Conservation (phyloP, 1,284 basidiomycete genomes). For the Coniferiporia weirii region DNA sequence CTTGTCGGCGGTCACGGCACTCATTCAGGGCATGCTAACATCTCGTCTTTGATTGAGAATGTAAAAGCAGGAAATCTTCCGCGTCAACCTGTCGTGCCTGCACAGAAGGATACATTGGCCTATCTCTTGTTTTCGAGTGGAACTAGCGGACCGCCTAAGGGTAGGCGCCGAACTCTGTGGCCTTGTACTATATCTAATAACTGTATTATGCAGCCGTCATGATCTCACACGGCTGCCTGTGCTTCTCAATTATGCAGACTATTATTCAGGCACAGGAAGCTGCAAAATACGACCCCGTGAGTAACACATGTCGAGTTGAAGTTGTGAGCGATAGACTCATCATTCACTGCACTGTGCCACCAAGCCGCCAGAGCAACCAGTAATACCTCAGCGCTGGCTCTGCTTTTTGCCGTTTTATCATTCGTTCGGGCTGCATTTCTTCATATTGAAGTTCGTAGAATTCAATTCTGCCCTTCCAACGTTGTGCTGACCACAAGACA, state of each 20-base stretch:
- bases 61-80: conserved; percentile 36
- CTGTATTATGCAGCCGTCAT: conserved; percentile 49
- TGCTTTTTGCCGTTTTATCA: conserved; percentile 68
- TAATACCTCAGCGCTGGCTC: conserved; percentile 41
- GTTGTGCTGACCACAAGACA: too few species aligned
- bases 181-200: neutral
- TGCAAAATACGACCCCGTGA: conserved; percentile 21
- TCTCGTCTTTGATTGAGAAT: conserved; percentile 41
- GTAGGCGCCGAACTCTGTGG: conserved; percentile 29
- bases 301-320: neutral
- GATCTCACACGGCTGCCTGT: conserved; percentile 69
- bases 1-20: conserved; percentile 41
- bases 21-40: conserved; percentile 34
- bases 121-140: conserved; percentile 76
- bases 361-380: conserved; percentile 35
- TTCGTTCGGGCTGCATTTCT: conserved; percentile 53
- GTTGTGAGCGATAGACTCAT: too few species aligned
- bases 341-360: too few species aligned
- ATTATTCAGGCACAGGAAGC: conserved; percentile 28
- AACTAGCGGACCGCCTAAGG: conserved; percentile 73
- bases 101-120: conserved; percentile 52
- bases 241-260: conserved; percentile 42
- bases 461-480: neutral
- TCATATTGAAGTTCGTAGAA: conserved; percentile 36
- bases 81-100: conserved; percentile 40